phyloP scores from a whole-genome alignment of 2,329 filamentous ascomycete genomes.

The Penicillium griseofulvum region DNA sequence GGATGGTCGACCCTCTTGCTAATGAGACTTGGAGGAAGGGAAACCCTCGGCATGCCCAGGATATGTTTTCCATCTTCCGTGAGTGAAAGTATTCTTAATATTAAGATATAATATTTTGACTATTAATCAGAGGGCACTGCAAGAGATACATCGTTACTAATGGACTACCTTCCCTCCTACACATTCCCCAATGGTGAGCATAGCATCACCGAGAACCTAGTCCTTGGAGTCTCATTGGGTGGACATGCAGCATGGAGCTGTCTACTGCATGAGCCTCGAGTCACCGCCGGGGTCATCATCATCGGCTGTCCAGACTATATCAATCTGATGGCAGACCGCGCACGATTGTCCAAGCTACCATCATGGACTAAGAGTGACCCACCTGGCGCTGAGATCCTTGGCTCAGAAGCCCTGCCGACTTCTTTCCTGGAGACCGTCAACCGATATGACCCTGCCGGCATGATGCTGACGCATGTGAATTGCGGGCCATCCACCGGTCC shows the following conservation, averaged over 20 bases:
- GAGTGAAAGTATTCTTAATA: slow-evolving; percentile 38
- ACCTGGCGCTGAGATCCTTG: slow-evolving; percentile 65
- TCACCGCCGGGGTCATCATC: slow-evolving; percentile 74
- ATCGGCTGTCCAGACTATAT: slow-evolving; percentile 90
- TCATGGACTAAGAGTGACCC: slow-evolving; percentile 58
- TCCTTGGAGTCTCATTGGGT: slow-evolving; percentile 79
- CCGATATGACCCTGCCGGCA: slow-evolving; percentile 70
- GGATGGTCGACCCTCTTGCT: slow-evolving; percentile 63
- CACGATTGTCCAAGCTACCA: slow-evolving; percentile 64
- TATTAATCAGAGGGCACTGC: slow-evolving; percentile 59
- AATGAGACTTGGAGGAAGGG: slow-evolving; percentile 79
- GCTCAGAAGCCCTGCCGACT: slow-evolving; percentile 72
- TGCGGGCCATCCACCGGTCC: slow-evolving; percentile 20
- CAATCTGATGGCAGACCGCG: slow-evolving; percentile 76
- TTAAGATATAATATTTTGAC: background rate
- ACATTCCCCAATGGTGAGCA: slow-evolving; percentile 57
- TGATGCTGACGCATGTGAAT: slow-evolving; percentile 60
- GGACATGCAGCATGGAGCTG: slow-evolving; percentile 86
- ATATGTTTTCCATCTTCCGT: slow-evolving; percentile 81
- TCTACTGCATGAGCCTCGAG: slow-evolving; percentile 71
- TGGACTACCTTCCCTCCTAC: slow-evolving; percentile 76
- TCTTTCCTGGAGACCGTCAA: slow-evolving; percentile 63
- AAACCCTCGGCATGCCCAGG: slow-evolving; percentile 78
- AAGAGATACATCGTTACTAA: slow-evolving; percentile 69
- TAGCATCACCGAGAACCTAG: slow-evolving; percentile 62